Conservation (phyloP, 257 asterid genomes). For the Oldenlandia corymbosa region DNA sequence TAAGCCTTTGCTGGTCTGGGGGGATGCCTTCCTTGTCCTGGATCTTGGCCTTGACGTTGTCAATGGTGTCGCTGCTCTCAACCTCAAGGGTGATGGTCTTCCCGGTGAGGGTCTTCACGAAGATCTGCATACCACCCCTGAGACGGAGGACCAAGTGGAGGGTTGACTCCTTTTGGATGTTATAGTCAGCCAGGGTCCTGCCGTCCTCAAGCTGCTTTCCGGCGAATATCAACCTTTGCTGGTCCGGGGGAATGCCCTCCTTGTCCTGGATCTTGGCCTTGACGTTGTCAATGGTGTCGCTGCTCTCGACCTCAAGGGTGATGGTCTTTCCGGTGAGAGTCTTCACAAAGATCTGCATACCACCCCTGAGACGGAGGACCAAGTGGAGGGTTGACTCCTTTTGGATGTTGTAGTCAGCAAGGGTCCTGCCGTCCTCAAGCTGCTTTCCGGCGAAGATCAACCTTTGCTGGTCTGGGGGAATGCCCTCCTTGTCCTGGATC, state of each 20-base stretch:
- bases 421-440: slow-evolving; percentile 35
- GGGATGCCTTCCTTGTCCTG: slow-evolving; percentile 83
- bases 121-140: slow-evolving; percentile 71
- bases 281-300: slow-evolving; percentile 43
- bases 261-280: slow-evolving; percentile 52
- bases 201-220: slow-evolving; percentile 74
- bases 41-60: slow-evolving; percentile 62
- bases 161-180: slow-evolving; percentile 63
- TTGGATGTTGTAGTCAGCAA: slow-evolving; percentile 54
- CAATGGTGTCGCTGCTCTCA: slow-evolving; percentile 64
- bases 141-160: slow-evolving; percentile 62
- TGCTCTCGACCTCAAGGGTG: slow-evolving; percentile 45
- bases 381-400: slow-evolving; percentile 47
- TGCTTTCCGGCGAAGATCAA: slow-evolving; percentile 39
- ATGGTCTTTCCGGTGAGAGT: slow-evolving; percentile 49
- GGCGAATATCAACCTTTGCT: slow-evolving; percentile 65
- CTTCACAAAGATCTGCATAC: slow-evolving; percentile 45
- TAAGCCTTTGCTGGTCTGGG: slow-evolving; percentile 79
- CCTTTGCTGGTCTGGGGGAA: slow-evolving; percentile 48
- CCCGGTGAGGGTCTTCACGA: slow-evolving; percentile 61
- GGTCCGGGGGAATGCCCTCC: slow-evolving; percentile 80
- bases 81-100: slow-evolving; percentile 73
- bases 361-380: slow-evolving; percentile 47
- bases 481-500: slow-evolving; percentile 41
- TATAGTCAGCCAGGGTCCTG: slow-evolving; percentile 59